Evolutionary conservation across 1,284 basidiomycete species (phyloP).

Genomic region (Wolfiporia cocos): DNA sequence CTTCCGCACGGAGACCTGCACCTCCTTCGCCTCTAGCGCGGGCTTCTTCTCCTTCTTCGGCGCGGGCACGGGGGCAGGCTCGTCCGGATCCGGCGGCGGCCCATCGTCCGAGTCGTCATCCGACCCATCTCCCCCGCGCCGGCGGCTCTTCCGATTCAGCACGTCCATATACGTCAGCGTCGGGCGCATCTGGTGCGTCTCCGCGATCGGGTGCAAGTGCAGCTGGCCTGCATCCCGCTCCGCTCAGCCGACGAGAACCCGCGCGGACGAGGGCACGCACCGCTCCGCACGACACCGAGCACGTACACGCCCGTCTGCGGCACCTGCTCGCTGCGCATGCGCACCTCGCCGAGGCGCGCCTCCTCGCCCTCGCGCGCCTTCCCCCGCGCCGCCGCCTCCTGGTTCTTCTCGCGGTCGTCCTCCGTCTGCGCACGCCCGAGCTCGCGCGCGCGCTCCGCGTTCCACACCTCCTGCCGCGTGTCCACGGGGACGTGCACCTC

Average conservation of each 20-base stretch:
- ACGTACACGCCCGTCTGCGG: conserved; percentile 59
- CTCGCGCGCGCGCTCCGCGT: conserved; percentile 55
- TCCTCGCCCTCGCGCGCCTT: conserved; percentile 44
- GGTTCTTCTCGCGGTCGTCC: conserved; percentile 72
- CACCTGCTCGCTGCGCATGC: conserved; percentile 67
- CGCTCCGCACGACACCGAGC: conserved; percentile 66
- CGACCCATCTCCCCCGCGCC: conserved; percentile 38
- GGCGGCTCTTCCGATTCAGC: conserved; percentile 54
- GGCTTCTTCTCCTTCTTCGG: conserved; percentile 51
- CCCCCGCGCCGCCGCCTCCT: conserved; percentile 34
- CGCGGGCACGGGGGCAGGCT: conserved; percentile 41
- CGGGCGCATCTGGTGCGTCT: conserved; percentile 75
- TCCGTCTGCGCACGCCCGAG: conserved; percentile 57
- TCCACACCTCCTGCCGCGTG: conserved; percentile 73
- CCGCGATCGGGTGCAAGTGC: conserved; percentile 70
- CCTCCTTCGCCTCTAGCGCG: conserved; percentile 56
- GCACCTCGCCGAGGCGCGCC: conserved; percentile 56
- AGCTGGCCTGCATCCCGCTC: conserved; percentile 48
- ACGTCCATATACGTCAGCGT: conserved; percentile 74
- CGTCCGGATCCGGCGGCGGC: conserved; percentile 74
- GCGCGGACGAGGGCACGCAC: conserved; percentile 52
- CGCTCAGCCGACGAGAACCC: conserved; percentile 72
- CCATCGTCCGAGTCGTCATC: conserved; percentile 75
- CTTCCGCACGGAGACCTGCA: conserved; percentile 69
- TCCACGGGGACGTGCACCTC: conserved; percentile 78